Evolutionary conservation across 2,329 filamentous ascomycete genomes (phyloP), one percentile per base, ranked within the genome.

Genomic region (Penicillium janthinellum): DNA sequence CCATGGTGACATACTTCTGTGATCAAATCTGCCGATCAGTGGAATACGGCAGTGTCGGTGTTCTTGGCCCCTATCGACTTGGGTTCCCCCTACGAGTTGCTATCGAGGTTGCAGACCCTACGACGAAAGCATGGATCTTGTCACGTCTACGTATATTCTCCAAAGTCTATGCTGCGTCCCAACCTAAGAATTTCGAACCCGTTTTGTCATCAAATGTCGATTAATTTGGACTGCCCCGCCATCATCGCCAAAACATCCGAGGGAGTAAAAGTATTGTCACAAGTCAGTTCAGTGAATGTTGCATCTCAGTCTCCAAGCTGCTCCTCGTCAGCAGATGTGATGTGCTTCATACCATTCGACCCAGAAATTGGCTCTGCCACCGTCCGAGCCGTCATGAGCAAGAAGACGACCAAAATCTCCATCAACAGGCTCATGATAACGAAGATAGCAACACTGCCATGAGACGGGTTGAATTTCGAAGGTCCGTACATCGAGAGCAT

Each of bases 21-120:
- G 70, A 72, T 54, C 69, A 69, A 56, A 72, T 73, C n/a, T 73
- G 71, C 61, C 67, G 61, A 47, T 72, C 70, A 0, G 64, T 73
- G n/a, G 70, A 72, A 57, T 71, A 68, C 39, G 65, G 61, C 41
- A 53, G 64, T 6, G 60, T 59, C 7, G 71, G 70, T 3, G 50
- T 67, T 3, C 54, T 73, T 14, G 70, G 71, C 0, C 70, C 69
- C 5, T 72, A 66, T 50, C 62, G 69, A 56, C 62, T 71, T 60
- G 70, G 64, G 2, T 72, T 73, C 44, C 55, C 70, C 8, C 51
- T 72, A 22, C 64, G 62, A 10, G 69, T 71, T 20, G 69, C 63
- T 10, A 66, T 69, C 8, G 69, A 73, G 57, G 61, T 67, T 22
- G 67, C 66, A 15, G 68, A 71, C 45, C 37, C 65, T n/a, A 20